Base-by-base conservation (phyloP, 352 stramenopile genomes). In the Phytophthora hibernalis region DNA sequence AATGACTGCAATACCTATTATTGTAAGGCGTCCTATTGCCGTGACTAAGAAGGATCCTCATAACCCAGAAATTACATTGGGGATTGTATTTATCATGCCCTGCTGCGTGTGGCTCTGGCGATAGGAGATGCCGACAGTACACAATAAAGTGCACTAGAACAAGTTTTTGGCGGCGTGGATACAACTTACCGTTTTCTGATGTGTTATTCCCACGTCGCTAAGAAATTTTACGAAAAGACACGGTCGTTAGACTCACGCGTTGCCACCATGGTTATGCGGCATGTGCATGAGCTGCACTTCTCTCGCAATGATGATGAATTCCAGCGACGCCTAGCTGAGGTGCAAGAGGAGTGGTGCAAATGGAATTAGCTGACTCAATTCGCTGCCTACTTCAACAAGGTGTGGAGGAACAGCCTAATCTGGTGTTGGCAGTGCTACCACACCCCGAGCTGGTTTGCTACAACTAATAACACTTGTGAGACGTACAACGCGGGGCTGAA, bases 171-270 rank as follows among this genome's bases (percentile, higher is more conserved):
- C 1, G 9, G 53, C 16, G 15, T 18, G 1, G 53, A 42, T n/a
- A 26, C 48, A 3, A 26, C 48, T 1, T 40, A 49, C 5, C 5
- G 43, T 6, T 20, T 63, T 12, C 22, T 71, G 3, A 71, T 76
- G 71, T 79, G 66, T 16, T 76, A 69, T 30, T 76, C 74, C 44
- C 59, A 76, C 24, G 66, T 76, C 5, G 65, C 65, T 18, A 60
- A 62, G 30, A 72, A 80, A 44, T 20, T 74, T 1, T 67, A 72
- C 22, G 68, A 74, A 31, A 55, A 54, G 10, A 40, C 53, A 20
- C 47, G 49, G 4, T n/a, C 54, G 1, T n/a, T 75, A 0, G 24
- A 43, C 6, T 8, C 49, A 7, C 4, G 18, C 5, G 28, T 33
- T n/a, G 22, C 38, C 10, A 21, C 26, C 7, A 49, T 60, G 21